Evolutionary conservation across 1,139 yeast genomes (phyloP).

Genomic region (Citeromyces siamensis): DNA sequence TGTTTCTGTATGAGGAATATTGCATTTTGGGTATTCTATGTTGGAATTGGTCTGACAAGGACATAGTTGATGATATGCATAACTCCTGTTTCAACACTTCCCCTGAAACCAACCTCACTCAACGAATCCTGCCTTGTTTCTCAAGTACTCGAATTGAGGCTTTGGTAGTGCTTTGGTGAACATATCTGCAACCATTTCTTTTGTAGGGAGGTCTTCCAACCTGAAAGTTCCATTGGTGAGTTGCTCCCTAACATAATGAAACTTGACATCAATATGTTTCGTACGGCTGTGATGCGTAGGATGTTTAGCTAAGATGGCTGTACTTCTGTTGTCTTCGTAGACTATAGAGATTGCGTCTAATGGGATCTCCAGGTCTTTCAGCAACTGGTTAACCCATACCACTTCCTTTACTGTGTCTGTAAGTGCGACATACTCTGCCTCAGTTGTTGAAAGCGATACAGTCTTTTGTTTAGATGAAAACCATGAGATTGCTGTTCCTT

Average conservation of each 20-base stretch:
- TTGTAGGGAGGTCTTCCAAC: constrained; percentile 2
- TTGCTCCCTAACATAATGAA: constrained; percentile 8
- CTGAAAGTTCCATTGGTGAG: background rate
- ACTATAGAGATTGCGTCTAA: no score
- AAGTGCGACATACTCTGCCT: constrained; percentile 5
- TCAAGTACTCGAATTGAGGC: constrained; percentile 1
- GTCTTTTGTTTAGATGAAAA: constrained; percentile 4
- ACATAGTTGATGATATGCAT: no score
- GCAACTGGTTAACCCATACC: constrained; percentile 5
- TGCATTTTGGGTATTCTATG: no score
- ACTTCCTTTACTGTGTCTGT: constrained; percentile 3
- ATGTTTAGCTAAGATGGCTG: constrained; percentile 8
- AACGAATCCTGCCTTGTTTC: background rate
- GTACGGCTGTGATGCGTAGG: constrained; percentile 9
- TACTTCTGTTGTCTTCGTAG: constrained; percentile 12
- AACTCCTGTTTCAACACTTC: no score
- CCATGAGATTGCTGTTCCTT: constrained; percentile 7
- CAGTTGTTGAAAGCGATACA: constrained; percentile 5
- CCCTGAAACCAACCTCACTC: background rate
- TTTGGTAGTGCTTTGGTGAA: constrained; percentile 5
- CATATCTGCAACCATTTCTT: constrained; percentile 6
- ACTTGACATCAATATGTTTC: constrained; percentile 9
- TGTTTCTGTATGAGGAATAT: no score
- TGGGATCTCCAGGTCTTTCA: no score
- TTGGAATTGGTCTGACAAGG: no score